phyloP scores from a whole-genome alignment of 2,329 filamentous ascomycete genomes.

The Zymoseptoria brevis region DNA sequence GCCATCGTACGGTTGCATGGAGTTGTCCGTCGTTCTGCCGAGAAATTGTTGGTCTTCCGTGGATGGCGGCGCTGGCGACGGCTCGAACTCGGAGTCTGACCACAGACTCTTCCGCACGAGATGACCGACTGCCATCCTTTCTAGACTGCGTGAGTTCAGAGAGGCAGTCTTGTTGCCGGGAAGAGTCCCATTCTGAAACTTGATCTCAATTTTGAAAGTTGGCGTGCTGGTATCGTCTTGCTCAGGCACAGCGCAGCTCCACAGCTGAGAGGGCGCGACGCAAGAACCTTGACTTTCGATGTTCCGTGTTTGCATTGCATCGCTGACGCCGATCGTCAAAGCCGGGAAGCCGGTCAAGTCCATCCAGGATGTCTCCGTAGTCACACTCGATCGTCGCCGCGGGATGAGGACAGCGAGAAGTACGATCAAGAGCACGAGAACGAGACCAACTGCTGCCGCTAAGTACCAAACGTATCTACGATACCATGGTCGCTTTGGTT shows the following conservation, averaged over 20 bases:
- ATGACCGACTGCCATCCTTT: not conserved
- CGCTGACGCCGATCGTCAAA: slow-evolving; percentile 75
- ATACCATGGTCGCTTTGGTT: slow-evolving; percentile 18
- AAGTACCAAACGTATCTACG: slow-evolving; percentile 24
- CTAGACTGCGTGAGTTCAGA: not conserved
- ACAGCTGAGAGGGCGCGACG: slow-evolving; percentile 63
- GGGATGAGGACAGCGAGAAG: slow-evolving; percentile 35
- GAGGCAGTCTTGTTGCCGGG: slow-evolving; percentile 22
- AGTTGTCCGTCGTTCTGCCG: slow-evolving; percentile 75
- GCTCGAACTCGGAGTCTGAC: slow-evolving; percentile 30
- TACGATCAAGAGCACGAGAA: slow-evolving; percentile 31
- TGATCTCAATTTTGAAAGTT: slow-evolving; percentile 71
- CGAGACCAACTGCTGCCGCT: slow-evolving; percentile 25
- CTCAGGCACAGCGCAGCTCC: slow-evolving; percentile 76
- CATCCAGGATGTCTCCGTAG: slow-evolving; percentile 57
- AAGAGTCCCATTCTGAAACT: slow-evolving; percentile 47
- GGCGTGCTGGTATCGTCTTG: slow-evolving; percentile 63
- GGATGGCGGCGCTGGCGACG: slow-evolving; percentile 52
- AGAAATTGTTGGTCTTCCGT: slow-evolving; percentile 69
- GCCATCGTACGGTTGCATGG: slow-evolving; percentile 63
- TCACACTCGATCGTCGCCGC: slow-evolving; percentile 34
- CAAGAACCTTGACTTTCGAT: slow-evolving; percentile 50
- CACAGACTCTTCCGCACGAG: slow-evolving; percentile 6
- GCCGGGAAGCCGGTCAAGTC: slow-evolving; percentile 81
- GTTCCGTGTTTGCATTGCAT: slow-evolving; percentile 66